Base-by-base conservation (phyloP, 805 yeast species). In the Wickerhamomyces ciferrii region DNA sequence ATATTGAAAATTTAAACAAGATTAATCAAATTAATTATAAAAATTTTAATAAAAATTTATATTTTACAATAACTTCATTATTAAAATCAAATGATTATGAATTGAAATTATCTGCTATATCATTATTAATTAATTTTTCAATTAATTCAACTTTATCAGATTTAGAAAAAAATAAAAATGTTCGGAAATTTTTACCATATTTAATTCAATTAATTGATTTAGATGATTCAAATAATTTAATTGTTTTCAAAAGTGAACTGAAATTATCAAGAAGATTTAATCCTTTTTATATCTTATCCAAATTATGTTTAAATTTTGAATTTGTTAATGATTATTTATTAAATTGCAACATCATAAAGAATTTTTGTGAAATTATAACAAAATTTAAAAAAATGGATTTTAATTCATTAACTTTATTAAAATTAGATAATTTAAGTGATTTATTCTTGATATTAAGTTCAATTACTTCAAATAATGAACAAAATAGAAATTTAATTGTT, bases 401-500 rank as follows among this genome's bases (percentile, higher is more conserved):
- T 25, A 52, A 56, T 19, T 54, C 56, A 17, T 45, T 67, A 9
- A 55, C 64, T 34, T 57, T 62, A 25, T 53, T 53, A 10, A 54
- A 65, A 4, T 48, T 67, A 27, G 60, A 63, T 43, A 65, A 63
- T 36, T 53, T 67, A 13, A 53, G 67, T 10, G 71, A 66, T 49
- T 65, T 69, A 15, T 56, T 70, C 41, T 51, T 69, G 31, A 61
- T 68, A 5, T 46, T 72, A 39, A 65, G 72, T 45, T 67, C 71
- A 18, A 54, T 70, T n/a, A 64, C 70, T 2, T 55, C 72, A 0
- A 56, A 60, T 10, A 60, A 62, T 31, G 76, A 72, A 48, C 48
- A 53, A 6, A 63, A 68, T 43, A 58, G 75, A 51, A 65, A 60
- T 23, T 50, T 58, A 25, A 58, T 72, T 5, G 49, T 65, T 14